Evolutionary conservation across 192 early-diverging fungal species (phyloP).

Genomic region (Physocladia obscura): DNA sequence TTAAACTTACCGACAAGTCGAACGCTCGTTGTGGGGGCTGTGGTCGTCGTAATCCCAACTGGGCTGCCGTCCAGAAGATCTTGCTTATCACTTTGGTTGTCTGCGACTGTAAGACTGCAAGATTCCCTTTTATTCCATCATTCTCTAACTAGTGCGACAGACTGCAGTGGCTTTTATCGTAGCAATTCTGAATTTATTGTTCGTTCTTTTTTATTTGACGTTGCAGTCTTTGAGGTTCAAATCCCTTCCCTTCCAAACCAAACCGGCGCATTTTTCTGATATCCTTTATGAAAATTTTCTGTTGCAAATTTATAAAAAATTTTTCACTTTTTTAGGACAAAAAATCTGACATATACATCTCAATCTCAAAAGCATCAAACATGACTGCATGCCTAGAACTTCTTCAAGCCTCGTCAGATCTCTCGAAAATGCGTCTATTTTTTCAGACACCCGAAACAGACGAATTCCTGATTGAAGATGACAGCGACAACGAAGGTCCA

Average conservation of each 20-base stretch:
- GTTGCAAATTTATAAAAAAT: not conserved
- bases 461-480: too few species aligned
- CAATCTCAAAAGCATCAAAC: not conserved
- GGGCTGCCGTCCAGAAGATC: conserved; percentile 8
- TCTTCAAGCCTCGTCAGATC: too few species aligned
- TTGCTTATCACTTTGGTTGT: conserved; percentile 7
- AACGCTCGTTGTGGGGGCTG: conserved; percentile 20
- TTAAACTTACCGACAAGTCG: not conserved
- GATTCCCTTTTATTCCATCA: not conserved
- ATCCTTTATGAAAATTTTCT: too few species aligned
- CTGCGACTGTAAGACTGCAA: conserved; percentile 16
- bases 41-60: not conserved
- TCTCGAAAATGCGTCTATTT: too few species aligned
- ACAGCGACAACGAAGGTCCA: too few species aligned
- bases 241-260: not conserved
- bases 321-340: not conserved
- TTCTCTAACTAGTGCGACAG: not conserved
- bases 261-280: not conserved
- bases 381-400: too few species aligned
- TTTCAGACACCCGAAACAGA: too few species aligned
- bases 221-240: conserved; percentile 16
- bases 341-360: not conserved
- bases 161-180: conserved; percentile 17
- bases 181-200: conserved; percentile 7
- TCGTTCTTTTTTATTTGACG: conserved; percentile 27